These are phyloP conservation scores for Salvia splendens DNA, from an alignment of 257 asterid genomes.

Conservation along the genomic window DNA sequence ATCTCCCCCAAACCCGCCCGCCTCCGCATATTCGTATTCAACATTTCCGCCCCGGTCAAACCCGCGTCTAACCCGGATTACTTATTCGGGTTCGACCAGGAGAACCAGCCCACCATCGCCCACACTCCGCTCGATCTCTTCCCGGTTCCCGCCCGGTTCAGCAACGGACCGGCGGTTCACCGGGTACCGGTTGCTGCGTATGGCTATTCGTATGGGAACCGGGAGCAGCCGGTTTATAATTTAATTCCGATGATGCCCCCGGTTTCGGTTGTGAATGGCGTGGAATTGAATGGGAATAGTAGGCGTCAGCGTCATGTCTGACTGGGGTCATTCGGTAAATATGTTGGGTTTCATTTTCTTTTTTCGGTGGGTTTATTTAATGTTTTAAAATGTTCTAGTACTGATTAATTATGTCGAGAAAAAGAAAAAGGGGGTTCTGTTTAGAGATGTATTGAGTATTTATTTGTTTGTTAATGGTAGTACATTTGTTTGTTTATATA, in stretches of 20 bases:
- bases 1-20: conserved; percentile 46
- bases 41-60: conserved; percentile 25
- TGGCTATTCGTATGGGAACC: conserved; percentile 35
- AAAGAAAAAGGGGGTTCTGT: background rate
- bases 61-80: conserved; percentile 64
- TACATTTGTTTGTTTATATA: background rate
- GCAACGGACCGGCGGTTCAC: conserved; percentile 31
- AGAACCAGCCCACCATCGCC: conserved; percentile 45
- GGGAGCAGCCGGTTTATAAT: conserved; percentile 49
- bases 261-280: conserved; percentile 33
- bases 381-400: background rate
- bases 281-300: conserved; percentile 38
- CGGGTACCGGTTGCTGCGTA: conserved; percentile 51
- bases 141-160: conserved; percentile 32
- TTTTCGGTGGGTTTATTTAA: too few relatives aligned
- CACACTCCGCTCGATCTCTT: conserved; percentile 44
- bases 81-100: conserved; percentile 81
- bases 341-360: background rate
- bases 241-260: conserved; percentile 43
- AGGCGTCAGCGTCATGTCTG: conserved; percentile 31
- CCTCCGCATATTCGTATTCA: conserved; percentile 63
- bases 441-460: conserved; percentile 2
- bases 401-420: background rate
- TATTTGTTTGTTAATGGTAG: background rate
- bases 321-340: conserved; percentile 25